phyloP scores from a whole-genome alignment of 2,329 filamentous ascomycete species.

The Ascosphaera apis region DNA sequence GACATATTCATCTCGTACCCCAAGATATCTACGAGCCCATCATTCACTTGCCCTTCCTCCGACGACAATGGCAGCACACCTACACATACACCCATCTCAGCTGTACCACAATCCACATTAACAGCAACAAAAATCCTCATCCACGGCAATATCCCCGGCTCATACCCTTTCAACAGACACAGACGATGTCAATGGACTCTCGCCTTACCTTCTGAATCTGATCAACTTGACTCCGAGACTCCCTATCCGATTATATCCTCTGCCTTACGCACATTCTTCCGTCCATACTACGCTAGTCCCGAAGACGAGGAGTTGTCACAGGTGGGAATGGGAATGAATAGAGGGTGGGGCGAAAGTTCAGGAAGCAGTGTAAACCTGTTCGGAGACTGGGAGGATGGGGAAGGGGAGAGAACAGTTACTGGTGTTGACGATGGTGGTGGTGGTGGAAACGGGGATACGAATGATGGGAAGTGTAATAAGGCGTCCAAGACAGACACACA shows the following conservation, averaged over 20 bases:
- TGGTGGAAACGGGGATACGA: slow-evolving; percentile 15
- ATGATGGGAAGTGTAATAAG: neutral
- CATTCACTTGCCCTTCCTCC: slow-evolving; percentile 11
- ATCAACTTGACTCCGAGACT: slow-evolving; percentile 49
- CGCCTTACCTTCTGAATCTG: slow-evolving; percentile 20
- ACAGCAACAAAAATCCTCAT: slow-evolving; percentile 82
- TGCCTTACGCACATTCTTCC: slow-evolving; percentile 46
- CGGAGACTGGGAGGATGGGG: slow-evolving; percentile 65
- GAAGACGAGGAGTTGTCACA: slow-evolving; percentile 31
- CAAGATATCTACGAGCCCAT: slow-evolving; percentile 31
- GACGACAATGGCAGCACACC: too few relatives aligned
- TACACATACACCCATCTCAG: slow-evolving; percentile 9
- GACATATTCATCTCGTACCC: slow-evolving; percentile 77
- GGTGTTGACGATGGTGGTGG: slow-evolving; percentile 22
- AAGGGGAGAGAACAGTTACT: slow-evolving; percentile 21
- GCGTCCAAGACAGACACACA: neutral
- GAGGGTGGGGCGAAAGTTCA: slow-evolving; percentile 77
- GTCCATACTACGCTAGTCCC: slow-evolving; percentile 34
- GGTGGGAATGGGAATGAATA: slow-evolving; percentile 59
- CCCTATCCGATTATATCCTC: slow-evolving; percentile 50
- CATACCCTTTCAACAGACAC: slow-evolving; percentile 90
- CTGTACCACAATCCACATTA: slow-evolving; percentile 34
- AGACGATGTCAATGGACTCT: slow-evolving; percentile 75
- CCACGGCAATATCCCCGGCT: slow-evolving; percentile 85
- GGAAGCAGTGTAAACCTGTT: slow-evolving; percentile 72